Base-by-base conservation (phyloP, 345 rosid genomes). In the Salix dunnii region DNA sequence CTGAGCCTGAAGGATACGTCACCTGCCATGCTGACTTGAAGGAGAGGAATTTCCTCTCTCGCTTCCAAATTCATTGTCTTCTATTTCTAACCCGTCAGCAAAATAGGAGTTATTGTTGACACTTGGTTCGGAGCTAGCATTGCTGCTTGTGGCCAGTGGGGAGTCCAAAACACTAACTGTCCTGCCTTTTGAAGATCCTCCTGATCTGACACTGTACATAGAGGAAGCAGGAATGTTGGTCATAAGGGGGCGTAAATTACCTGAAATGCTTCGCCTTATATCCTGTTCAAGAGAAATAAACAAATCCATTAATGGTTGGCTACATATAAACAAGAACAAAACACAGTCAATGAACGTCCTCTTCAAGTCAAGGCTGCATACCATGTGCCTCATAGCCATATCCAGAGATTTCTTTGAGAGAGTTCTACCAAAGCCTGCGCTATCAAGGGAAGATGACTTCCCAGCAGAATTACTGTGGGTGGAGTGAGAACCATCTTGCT, bases 151-250 rank as follows among this genome's bases (percentile, higher is more conserved):
- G 43, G 77, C 80, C 43, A 42, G 80, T 7, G 80, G 83, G 48
- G 84, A 81, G 61, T 76, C 84, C 30, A 64, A 63, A 21, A 31
- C 73, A 48, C 74, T 80, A 40, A 27, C 13, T 25, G 80, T 73
- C 73, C 76, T 72, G 80, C 80, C 43, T 77, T 53, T 81, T 40
- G 72, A 28, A 30, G 84, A 77, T 62, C 80, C 84, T 27, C 78
- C 84, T 25, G 84, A 81, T 71, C 84, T 81, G 11, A 77, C 84
- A 49, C 78, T 77, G 60, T 81, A 81, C 51, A 77, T 75, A 0
- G 96, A 88, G 33, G 96, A 91, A 73, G 93, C 91, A 7, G 92
- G 94, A 65, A 93, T 84, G 79, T 87, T 90, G 43, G 93, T 89
- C 82, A 90, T 83, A 11, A 86, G 82, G n/a, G 78, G 79, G 33